Base-by-base conservation (phyloP, 176 grass and related monocot species). In the Saccharum officinarum region DNA sequence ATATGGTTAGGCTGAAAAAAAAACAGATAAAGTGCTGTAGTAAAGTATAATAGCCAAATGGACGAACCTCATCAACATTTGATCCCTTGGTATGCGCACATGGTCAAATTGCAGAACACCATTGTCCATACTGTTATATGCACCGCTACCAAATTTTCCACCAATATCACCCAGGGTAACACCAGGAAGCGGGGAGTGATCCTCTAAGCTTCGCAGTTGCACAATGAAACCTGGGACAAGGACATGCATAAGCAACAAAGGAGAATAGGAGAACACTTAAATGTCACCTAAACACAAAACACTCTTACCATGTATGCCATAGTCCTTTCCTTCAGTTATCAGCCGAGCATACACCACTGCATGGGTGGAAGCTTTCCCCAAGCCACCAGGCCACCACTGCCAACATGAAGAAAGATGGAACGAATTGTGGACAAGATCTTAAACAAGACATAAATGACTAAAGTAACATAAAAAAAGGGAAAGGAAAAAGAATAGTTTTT, bases 71-170 rank as follows among this genome's bases (percentile, higher is more conserved):
- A 99, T 99, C 82, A 99, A 57, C 97, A 99, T 89, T 88, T 99
- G 97, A 84, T 99, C 87, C 86, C 97, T 93, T 75, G 97, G 94
- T 55, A 99, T 99, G 83, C 97, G 88, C 69, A 99, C 97, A 83
- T 99, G 92, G 42, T 99, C 90, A 84, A 99, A 99, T 75, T 75
- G 90, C 37, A 99, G 78, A 90, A 99, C 88, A 74, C 97, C 94
- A 89, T 99, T 99, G 74, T 99, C 97, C 97, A 96, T 99, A 67
- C 89, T 94, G 81, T 99, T 99, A 81, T 96, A 99, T 50, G 96
- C 96, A 74, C 91, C 96, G 34, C 92, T 98, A 61, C 97, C 97
- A 86, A 99, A 99, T 78, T 99, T 99, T 25, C 85, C 83, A 54
- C 97, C 97, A 81, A 99, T 99, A 89, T 99, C 97, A 94, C 97